These are phyloP conservation scores for Logfia minima DNA, from an alignment of 129 eudicot species.

Conservation along the genomic window DNA sequence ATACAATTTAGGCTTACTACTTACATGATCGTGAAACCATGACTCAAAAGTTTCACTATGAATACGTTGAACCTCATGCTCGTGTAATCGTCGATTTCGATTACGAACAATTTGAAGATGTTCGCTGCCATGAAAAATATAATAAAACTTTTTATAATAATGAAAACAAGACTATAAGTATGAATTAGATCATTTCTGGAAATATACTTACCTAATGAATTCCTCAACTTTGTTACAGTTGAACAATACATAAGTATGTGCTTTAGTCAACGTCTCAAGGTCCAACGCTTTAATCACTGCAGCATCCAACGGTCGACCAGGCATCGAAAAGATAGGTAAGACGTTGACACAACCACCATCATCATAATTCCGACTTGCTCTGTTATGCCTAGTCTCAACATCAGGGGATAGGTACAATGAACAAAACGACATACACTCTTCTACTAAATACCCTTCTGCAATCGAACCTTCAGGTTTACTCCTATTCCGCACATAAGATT, in stretches of 20 bases:
- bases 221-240: neutral
- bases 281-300: neutral
- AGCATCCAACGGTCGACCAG: neutral
- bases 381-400: neutral
- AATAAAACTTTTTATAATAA: neutral
- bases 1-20: neutral
- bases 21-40: conserved; percentile 20
- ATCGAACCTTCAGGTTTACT: neutral
- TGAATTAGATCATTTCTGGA: no score
- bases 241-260: neutral
- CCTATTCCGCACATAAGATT: conserved; percentile 28
- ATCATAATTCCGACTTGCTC: neutral
- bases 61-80: conserved; percentile 3
- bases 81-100: neutral
- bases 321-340: neutral
- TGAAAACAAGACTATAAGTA: no score
- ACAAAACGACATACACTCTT: neutral
- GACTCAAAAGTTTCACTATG: conserved; percentile 15
- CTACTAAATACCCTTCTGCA: no score
- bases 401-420: neutral
- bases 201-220: neutral
- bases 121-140: neutral
- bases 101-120: neutral
- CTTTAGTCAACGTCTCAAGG: neutral
- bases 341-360: conserved; percentile 2